Evolutionary conservation across 2,329 filamentous ascomycete species (phyloP), one percentile per base, ranked within the genome.

Genomic region (Exophiala sideris): DNA sequence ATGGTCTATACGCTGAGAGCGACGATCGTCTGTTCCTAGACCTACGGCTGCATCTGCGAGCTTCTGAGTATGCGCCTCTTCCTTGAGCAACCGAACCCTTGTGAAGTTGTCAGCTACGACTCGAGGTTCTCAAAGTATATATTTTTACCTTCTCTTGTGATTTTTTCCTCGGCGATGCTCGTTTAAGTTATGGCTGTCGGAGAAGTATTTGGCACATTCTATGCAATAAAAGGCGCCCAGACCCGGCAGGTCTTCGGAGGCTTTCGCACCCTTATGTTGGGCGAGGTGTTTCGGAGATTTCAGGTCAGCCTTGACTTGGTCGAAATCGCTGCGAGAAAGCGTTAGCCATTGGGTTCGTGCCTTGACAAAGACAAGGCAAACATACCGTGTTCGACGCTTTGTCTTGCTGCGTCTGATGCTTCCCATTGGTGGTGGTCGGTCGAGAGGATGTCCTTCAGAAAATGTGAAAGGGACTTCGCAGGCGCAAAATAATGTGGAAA

Each of bases 191-290:
- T 81, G 72, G 62, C 94, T 88, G 46, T 85, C 87, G 71, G 97
- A 92, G 70, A 95, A 97, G 87, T 89, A 97, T 76, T 95, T 97
- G 59, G 94, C 87, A 71, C 94, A 99, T 72, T 96, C 88, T 12
- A 87, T 79, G 71, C 94, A 99, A 73, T 96, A 97, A 70, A 86
- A 86, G 64, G 84, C 80, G 21, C 94, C 94, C 45, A 96, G 78
- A 0, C 85, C 92, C 2, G 94, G 94, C 34, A 96, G 79, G 66
- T 97, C 94, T 68, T 97, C 92, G 18, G 81, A 75, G 5, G 87
- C 83, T 68, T 96, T 95, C 40, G 85, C 83, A 46, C 84, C 81
- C 68, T 91, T 88, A 78, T 86, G 91, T 61, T 89, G 83, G 44
- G 83, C 76, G 33, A 99, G 83, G 68, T 97, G 91, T 69, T 86